These are phyloP conservation scores for Diacronema lutheri DNA, from an alignment of 78 protist genomes.

Conservation along the genomic window DNA sequence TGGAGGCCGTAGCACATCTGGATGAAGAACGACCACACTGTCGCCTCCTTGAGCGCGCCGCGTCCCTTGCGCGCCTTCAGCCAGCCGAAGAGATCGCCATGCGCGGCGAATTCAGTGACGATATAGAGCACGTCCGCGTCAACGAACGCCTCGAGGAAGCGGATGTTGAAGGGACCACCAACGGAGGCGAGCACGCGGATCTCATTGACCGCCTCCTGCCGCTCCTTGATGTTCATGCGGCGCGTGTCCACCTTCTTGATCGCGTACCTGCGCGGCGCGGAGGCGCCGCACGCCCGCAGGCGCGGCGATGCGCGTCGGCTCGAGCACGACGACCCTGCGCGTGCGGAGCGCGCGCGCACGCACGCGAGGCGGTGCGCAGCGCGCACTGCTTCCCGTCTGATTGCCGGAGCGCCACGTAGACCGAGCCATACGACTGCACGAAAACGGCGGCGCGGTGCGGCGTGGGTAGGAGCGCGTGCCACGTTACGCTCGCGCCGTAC, in stretches of 20 bases:
- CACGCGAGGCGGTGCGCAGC: no score
- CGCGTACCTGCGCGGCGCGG: neutral
- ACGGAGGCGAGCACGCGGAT: constrained; percentile 10
- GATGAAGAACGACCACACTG: constrained; percentile 10
- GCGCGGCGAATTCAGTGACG: constrained; percentile 42
- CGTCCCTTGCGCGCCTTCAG: neutral
- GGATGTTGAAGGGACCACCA: neutral
- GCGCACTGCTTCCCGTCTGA: neutral
- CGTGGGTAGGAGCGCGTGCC: no score
- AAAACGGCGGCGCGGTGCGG: no score
- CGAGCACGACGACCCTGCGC: neutral
- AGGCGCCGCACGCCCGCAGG: no score
- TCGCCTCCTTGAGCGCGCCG: neutral
- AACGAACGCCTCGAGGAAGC: constrained; percentile 10
- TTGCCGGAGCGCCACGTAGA: neutral
- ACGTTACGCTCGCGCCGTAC: no score
- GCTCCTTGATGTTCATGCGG: neutral
- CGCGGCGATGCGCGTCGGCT: neutral
- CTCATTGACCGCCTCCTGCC: constrained; percentile 18
- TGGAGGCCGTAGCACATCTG: constrained; percentile 37
- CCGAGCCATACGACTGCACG: neutral
- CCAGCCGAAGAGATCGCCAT: constrained; percentile 49
- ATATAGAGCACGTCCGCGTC: constrained; percentile 24
- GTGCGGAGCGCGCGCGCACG: neutral
- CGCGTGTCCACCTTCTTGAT: constrained; percentile 29